Percentiles rank a stretch among this genome's conserved stretches.
phyloP scores from a whole-genome alignment of 257 asterid species.

The Solanum arcanum region DNA sequence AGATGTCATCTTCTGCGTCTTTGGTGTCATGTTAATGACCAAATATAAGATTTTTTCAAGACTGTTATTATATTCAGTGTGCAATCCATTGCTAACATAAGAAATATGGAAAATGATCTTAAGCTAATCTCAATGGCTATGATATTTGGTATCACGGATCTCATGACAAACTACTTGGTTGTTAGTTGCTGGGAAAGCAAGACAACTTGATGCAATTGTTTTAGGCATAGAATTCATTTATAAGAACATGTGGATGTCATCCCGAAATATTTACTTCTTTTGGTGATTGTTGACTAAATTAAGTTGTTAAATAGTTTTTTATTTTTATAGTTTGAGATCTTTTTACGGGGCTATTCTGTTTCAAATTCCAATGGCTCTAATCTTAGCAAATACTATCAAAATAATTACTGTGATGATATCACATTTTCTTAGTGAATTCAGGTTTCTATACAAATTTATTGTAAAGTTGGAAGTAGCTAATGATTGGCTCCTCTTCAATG shows the following conservation, averaged over 20 bases:
- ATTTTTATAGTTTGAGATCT: not conserved
- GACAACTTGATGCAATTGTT: too few species aligned
- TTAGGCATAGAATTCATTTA: too few species aligned
- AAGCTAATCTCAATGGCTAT: conserved; percentile 98
- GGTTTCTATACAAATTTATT: too few species aligned
- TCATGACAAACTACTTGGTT: not conserved
- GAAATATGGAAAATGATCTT: conserved; percentile 78
- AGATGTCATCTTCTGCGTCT: conserved; percentile 68
- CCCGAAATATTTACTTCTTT: not conserved
- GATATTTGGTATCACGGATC: conserved; percentile 27
- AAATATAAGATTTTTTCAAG: conserved; percentile 80
- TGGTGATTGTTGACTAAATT: not conserved
- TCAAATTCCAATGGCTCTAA: not conserved
- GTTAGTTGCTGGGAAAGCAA: too few species aligned
- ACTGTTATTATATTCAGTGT: conserved; percentile 78
- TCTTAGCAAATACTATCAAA: not conserved
- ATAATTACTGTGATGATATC: not conserved
- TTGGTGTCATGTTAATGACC: conserved; percentile 49
- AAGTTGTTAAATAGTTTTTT: not conserved
- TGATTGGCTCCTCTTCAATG: too few species aligned
- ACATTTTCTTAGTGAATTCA: too few species aligned
- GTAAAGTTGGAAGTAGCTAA: too few species aligned
- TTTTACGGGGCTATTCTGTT: not conserved
- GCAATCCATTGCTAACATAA: conserved; percentile 82
- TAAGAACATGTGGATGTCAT: too few species aligned